Evolutionary conservation across 2,329 filamentous ascomycete genomes (phyloP), one percentile per base, ranked within the genome.

Genomic region (Botryotinia narcissicola): DNA sequence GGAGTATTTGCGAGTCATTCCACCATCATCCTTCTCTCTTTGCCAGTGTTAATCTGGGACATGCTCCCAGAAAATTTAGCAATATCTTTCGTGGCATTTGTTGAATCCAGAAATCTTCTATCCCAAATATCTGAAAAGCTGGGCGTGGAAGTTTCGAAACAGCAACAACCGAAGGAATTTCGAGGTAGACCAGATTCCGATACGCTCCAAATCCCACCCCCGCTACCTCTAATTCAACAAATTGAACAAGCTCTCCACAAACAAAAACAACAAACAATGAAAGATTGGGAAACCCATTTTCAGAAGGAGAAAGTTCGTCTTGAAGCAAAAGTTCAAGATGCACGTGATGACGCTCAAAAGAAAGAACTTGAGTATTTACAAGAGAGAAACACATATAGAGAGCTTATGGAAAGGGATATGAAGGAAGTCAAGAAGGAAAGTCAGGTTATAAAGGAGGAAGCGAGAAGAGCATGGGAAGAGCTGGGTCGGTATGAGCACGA

Each of bases 381-480:
- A 44, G 70, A 72, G 29, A 67, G 70, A 40, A 60, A 20, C 18
- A 10, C 40, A 25, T 67, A 72, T 20, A 29, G 62, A 42, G 40
- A 72, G 9, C 14, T 25, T 29, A 72, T 72, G 61, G 70, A 72
- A 44, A 72, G 48, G 20, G 70, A 72, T 44, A 72, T 72, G 70
- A 72, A 29, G 48, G 70, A 68, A 40, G 14, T 72, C 16, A 72
- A 68, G 62, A 72, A 68, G 63, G 70, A 72, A 57, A 72, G 70
- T 40, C 61, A 35, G 29, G 70, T 72, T 29, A 72, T 72, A n/a
- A 72, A 72, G 48, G 70, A 98, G 78, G 96, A 99, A 83, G 95
- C 96, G 12, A 90, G 95, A 57, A 90, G 96, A 73, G 96, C 96
- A 1, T 99, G 96, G 96, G 96, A 99, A 84, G 95, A 98, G 82